Percentiles rank a stretch among this genome's conserved stretches.
These are phyloP conservation scores for Capsella bursapastoris DNA, from an alignment of 345 rosid species.

Conservation along the genomic window DNA sequence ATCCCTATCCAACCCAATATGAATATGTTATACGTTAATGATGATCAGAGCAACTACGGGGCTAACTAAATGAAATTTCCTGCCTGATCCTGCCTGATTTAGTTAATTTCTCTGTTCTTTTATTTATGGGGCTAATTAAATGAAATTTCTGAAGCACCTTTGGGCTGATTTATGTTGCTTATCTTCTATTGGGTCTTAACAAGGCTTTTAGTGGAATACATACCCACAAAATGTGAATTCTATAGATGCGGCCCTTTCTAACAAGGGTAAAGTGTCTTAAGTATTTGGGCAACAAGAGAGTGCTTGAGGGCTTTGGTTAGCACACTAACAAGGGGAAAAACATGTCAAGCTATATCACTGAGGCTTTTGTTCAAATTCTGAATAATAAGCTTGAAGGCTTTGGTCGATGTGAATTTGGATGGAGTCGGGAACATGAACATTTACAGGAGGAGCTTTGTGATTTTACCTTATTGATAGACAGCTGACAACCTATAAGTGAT, in stretches of 20 bases:
- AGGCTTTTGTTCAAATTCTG: neutral
- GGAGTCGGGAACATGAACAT: neutral
- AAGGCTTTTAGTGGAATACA: no score
- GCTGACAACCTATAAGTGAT: neutral
- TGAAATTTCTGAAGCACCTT: neutral
- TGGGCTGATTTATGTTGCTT: slow-evolving; percentile 2
- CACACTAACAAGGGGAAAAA: no score
- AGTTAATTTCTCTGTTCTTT: neutral
- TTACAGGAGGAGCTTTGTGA: neutral
- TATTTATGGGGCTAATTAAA: neutral
- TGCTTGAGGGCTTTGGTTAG: no score
- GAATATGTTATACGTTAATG: neutral
- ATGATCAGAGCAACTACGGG: neutral
- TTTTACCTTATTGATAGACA: neutral
- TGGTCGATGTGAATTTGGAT: neutral
- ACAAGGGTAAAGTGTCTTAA: neutral
- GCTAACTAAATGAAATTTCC: no score
- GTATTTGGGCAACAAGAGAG: no score
- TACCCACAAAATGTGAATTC: neutral
- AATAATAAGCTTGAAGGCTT: neutral
- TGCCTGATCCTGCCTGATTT: neutral
- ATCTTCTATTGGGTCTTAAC: neutral
- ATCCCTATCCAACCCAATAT: neutral
- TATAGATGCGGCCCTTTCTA: neutral
- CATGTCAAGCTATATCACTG: neutral